These are phyloP conservation scores for Trifolium repens DNA, from an alignment of 306 rosid genomes.

Conservation along the genomic window DNA sequence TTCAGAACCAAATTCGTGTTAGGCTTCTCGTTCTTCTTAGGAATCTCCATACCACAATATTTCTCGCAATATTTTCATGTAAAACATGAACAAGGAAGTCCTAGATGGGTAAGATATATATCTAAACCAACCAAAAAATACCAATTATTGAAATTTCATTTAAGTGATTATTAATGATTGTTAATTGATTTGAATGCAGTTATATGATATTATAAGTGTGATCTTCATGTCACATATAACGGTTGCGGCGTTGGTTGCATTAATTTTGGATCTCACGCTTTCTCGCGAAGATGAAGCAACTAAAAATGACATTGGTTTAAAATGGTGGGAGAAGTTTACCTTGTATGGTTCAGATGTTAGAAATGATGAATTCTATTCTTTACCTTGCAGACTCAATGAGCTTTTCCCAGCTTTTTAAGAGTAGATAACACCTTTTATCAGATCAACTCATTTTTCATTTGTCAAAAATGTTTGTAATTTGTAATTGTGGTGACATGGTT, in stretches of 20 bases:
- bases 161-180: background rate
- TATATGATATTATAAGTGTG: conserved; percentile 54
- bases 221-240: conserved; percentile 77
- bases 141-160: conserved; percentile 17
- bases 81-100: conserved; percentile 41
- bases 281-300: conserved; percentile 50
- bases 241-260: conserved; percentile 71
- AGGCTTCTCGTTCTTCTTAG: conserved; percentile 82
- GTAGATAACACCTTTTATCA: background rate
- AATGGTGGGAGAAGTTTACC: conserved; percentile 81
- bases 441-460: background rate
- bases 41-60: conserved; percentile 83
- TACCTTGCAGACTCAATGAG: conserved; percentile 61
- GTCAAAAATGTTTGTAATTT: background rate
- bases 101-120: conserved; percentile 67
- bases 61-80: conserved; percentile 68
- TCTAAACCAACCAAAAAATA: background rate
- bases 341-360: conserved; percentile 63
- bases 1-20: conserved; percentile 78
- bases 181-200: conserved; percentile 44
- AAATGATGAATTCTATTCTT: conserved; percentile 71
- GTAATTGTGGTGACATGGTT: background rate
- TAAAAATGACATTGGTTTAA: conserved; percentile 59
- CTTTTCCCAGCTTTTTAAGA: conserved; percentile 59
- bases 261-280: conserved; percentile 65